These are phyloP conservation scores for Suillus cothurnatus DNA, from an alignment of 768 basidiomycete species.

Conservation along the genomic window DNA sequence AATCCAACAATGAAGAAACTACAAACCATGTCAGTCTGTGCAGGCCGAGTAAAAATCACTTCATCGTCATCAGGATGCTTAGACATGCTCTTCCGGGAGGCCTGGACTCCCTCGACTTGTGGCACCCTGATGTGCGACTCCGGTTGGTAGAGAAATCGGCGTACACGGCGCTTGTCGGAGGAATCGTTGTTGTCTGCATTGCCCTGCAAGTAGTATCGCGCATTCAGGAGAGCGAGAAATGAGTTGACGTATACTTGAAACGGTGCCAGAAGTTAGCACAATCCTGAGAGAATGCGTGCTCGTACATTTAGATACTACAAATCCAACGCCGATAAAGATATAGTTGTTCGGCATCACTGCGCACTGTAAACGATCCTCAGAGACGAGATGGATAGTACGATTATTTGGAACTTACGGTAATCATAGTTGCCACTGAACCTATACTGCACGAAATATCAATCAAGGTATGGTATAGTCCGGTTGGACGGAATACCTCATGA, in stretches of 20 bases:
- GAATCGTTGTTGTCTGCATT: background rate
- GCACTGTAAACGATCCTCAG: background rate
- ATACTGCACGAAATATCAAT: background rate
- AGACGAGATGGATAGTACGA: too few species aligned
- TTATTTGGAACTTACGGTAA: background rate
- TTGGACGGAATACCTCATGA: background rate
- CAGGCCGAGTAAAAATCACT: background rate
- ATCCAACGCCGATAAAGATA: conserved; percentile 4
- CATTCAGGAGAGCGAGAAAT: conserved; percentile 1
- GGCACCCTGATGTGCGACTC: background rate
- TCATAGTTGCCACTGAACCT: background rate
- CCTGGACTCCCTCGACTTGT: background rate
- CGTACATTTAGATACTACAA: conserved; percentile 5
- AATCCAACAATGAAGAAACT: background rate
- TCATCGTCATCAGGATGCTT: background rate
- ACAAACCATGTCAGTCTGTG: background rate
- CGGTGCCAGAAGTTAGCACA: background rate
- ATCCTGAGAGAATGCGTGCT: background rate
- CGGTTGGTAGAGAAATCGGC: background rate
- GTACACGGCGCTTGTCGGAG: background rate
- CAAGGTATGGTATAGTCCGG: background rate
- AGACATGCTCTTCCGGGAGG: background rate
- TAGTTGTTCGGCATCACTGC: conserved; percentile 3
- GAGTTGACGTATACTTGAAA: conserved; percentile 8
- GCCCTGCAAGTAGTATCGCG: background rate